Base-by-base conservation (phyloP, 164 flowering plant species). In the Vitis rupestris region DNA sequence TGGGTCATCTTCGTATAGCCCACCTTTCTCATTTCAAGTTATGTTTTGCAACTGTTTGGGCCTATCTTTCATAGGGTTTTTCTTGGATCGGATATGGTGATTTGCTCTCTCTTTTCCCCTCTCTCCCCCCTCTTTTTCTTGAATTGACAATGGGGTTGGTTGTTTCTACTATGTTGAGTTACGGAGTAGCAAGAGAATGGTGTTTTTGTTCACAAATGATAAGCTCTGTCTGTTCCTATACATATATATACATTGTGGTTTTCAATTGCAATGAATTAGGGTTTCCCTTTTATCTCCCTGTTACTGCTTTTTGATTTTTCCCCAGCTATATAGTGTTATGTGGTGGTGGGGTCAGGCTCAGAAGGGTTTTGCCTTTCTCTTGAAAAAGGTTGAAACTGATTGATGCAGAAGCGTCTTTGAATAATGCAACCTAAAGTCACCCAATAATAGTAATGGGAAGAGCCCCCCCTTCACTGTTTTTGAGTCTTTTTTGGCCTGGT, bases 331-430 rank as follows among this genome's bases (percentile, higher is more conserved):
- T 23, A 23, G 27, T 23, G 27, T 23, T 23, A 2, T 23, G 27
- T 23, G 27, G 27, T 6, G 17, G 23, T 63, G 59, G 61, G 61
- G 61, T 9, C 61, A 10, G 14, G 15, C 7, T 27, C 14, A 6
- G 14, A 23, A 9, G 8, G 10, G 11, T 29, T 11, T 64, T 50
- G 9, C 8, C 66, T 49, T 19, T 50, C n/a, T 19, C 19, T 64
- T 51, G 65, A 49, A 19, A 64, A 64, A 64, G 66, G 12, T 3
- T 64, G 66, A 50, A 12, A 64, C 44, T 64, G 44, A 27, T 49
- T 50, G 66, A 64, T 64, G 37, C 66, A 50, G 11, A 19, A 14
- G 49, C 14, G 6, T 11, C 9, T 37, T 50, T 12, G 31, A 50
- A 64, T 64, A 49, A 49, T 64, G 44, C 29, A 19, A 49, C 53